Evolutionary conservation across 345 rosid genomes (phyloP).

Genomic region (Populus deltoides): DNA sequence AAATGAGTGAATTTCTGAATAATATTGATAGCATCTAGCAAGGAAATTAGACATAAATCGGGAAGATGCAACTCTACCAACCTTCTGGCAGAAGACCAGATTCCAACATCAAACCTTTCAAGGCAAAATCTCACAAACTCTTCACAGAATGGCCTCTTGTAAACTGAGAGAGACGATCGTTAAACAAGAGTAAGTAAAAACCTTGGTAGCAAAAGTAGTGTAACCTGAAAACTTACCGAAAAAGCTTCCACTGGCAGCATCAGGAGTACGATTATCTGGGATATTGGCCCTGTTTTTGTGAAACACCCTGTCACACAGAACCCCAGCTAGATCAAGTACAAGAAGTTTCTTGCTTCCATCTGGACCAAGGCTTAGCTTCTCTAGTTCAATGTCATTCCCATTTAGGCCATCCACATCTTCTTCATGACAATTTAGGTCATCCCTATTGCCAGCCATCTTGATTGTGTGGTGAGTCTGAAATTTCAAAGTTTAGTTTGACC

Average conservation of each 20-base stretch:
- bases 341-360: slow-evolving; percentile 32
- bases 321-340: slow-evolving; percentile 27
- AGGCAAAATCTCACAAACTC: slow-evolving; percentile 42
- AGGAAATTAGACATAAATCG: too few species aligned
- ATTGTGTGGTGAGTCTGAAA: too few species aligned
- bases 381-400: neutral
- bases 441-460: neutral
- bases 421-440: neutral
- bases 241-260: slow-evolving; percentile 29
- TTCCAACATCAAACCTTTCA: slow-evolving; percentile 47
- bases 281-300: neutral
- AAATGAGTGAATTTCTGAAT: too few species aligned
- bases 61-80: neutral
- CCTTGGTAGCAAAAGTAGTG: too few species aligned
- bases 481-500: too few species aligned
- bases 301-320: slow-evolving; percentile 33
- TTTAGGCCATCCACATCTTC: neutral
- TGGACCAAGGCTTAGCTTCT: slow-evolving; percentile 7
- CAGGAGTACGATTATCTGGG: slow-evolving; percentile 17
- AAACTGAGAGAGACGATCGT: slow-evolving; percentile 23
- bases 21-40: too few species aligned
- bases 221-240: slow-evolving; percentile 17
- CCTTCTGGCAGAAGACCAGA: slow-evolving; percentile 46
- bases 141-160: slow-evolving; percentile 41
- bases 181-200: neutral